Evolutionary conservation across 768 basidiomycete species (phyloP), one percentile per base, ranked within the genome.

Genomic region (Thelephora ganbajun): DNA sequence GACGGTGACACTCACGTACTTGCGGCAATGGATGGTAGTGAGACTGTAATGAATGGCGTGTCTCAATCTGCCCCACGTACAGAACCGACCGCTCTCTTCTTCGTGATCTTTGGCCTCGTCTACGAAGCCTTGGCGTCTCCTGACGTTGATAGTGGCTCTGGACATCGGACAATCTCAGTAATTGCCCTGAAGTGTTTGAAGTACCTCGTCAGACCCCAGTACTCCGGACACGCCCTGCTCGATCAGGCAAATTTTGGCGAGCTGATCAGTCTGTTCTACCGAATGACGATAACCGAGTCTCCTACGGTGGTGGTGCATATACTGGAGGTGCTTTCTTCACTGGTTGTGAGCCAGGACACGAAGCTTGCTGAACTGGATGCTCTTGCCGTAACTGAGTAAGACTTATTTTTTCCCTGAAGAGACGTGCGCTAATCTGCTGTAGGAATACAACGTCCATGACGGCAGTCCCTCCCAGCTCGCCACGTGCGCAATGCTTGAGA

Each of bases 231-330:
- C 23, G 86, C 83, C 0, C 73, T 97, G 33, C 69, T 85, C 49
- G 84, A 93, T 35, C 80, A 83, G 2, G 72, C 79, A 0, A 76
- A 89, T 22, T 94, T 94, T 57, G 88, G 91, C 43, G 94, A 99
- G 63, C 79, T 98, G 39, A 77, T 83, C 54, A 82, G 81, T 43
- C 67, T 97, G 3, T 89, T 82, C 59, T 91, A 94, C 59, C 77
- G 94, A 5, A 78, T 97, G 64, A 88, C 83, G 0, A 79, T 97
- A 73, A 86, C 85, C 0, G 92, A 94, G 58, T 68, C 80, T 0
- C 79, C 87, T 1, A 66, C 56, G 0, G 73, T 89, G 26, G 84
- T 91, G 56, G 65, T 75, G 0, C 74, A 83, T 47, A 70, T 97
- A 18, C 66, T 88, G 2, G 82, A 84, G 52, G 75, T 84, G 35